These are phyloP conservation scores for Miamiensis avidus DNA, from an alignment of 169 alveolate species.

Conservation along the genomic window DNA sequence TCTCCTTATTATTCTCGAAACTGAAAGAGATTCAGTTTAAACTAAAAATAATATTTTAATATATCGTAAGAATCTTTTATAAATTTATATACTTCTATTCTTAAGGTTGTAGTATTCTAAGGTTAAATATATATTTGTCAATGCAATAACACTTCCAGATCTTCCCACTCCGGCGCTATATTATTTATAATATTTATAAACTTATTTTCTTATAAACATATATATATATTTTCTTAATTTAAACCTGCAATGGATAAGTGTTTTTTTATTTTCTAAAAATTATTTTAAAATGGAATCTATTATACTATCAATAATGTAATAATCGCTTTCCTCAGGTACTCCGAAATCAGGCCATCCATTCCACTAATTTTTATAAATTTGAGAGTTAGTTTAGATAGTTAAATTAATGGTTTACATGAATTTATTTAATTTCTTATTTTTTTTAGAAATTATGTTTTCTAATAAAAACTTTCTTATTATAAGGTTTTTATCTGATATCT, in stretches of 20 bases:
- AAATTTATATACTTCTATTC: too few relatives aligned
- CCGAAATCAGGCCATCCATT: constrained; percentile 32
- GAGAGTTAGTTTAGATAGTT: background rate
- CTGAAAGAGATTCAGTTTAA: background rate
- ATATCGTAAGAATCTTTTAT: background rate
- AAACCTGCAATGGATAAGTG: constrained; percentile 20
- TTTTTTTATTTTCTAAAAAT: background rate
- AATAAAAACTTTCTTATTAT: background rate
- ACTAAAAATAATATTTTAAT: background rate
- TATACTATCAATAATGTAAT: background rate
- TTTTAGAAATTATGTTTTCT: background rate
- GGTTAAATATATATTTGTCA: background rate
- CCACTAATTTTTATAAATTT: constrained; percentile 10
- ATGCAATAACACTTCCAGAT: constrained; percentile 8
- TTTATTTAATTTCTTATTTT: background rate
- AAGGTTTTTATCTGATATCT: background rate
- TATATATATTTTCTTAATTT: too few relatives aligned
- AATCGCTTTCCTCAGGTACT: constrained; percentile 12
- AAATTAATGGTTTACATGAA: background rate
- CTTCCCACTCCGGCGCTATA: constrained; percentile 26
- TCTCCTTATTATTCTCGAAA: constrained; percentile 9
- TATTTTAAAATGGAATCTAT: background rate
- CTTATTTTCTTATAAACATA: background rate
- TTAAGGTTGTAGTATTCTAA: background rate
- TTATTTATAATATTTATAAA: too few relatives aligned